Base-by-base conservation (phyloP, 495 filamentous ascomycete genomes). In the Lentithecium fluviatile region DNA sequence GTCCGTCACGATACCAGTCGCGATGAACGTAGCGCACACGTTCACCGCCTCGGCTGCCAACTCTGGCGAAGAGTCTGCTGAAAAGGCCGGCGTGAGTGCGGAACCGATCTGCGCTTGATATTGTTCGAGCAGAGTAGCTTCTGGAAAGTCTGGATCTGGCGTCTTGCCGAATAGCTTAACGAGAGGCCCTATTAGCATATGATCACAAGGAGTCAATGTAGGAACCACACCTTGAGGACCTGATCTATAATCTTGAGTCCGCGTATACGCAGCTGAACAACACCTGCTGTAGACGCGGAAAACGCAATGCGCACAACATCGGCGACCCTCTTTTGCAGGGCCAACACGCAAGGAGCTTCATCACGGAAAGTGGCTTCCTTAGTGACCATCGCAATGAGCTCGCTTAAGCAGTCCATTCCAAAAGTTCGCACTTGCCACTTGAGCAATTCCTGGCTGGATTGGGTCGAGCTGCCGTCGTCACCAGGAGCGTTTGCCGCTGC, bases 41-140 rank as follows among this genome's bases (percentile, higher is more conserved):
- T 95, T 95, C 46, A 99, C 89, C 36, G 94, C 94, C 64, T 95
- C 91, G 1, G 94, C 88, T 19, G 94, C 94, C 6, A 99, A 79
- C 70, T 97, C 95, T 0, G 94, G 91, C 4, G 93, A 97, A 1
- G 94, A 97, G 73, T 99, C 94, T 1, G 85, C 85, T 1, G 93
- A 91, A 76, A 99, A 99, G 1, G 94, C 95, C 8, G 94, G 94
- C 4, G 94, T 97, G 38, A 99, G 81, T 0, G 94, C 94, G 1
- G 94, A 97, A 65, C 93, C 90, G 67, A 97, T 97, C 71, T 99
- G 94, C 15, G 94, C 94, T 72, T 99, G 94, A 68, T 97, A 99
- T 70, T 97, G 94, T 68, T 99, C 94, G 0, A 99, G 82, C 12
- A 99, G 79, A 70, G 94, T 90, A 10, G 90, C 94, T 72, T 99